These are phyloP conservation scores for Fraxinus excelsior DNA, from an alignment of 257 asterid species.

Conservation along the genomic window DNA sequence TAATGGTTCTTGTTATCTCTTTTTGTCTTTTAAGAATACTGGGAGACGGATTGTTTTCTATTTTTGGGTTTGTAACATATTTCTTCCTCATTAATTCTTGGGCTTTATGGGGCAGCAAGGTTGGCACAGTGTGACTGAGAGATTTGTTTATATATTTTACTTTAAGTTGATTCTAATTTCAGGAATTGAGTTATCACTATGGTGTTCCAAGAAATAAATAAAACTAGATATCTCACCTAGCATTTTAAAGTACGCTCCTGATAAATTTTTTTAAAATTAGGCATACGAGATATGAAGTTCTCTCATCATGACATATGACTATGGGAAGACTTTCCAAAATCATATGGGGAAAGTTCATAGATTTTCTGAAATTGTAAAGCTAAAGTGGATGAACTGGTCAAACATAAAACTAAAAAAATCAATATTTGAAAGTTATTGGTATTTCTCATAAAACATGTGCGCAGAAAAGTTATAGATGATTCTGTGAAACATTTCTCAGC, in stretches of 20 bases:
- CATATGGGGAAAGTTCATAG: not conserved
- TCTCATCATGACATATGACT: slow-evolving; percentile 3
- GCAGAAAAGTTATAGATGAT: slow-evolving; percentile 90
- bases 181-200: too few species aligned
- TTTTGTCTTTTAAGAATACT: too few species aligned
- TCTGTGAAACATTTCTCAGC: slow-evolving; percentile 98
- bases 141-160: too few species aligned
- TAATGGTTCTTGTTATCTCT: too few species aligned
- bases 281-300: not conserved
- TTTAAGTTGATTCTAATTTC: too few species aligned
- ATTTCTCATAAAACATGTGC: slow-evolving; percentile 91
- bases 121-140: too few species aligned
- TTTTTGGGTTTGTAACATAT: too few species aligned
- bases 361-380: not conserved
- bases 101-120: too few species aligned
- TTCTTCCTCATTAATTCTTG: too few species aligned
- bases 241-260: not conserved
- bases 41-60: too few species aligned
- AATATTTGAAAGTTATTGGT: slow-evolving; percentile 22
- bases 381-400: slow-evolving; percentile 13
- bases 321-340: slow-evolving; percentile 2
- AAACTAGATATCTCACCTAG: not conserved
- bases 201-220: not conserved
- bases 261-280: not conserved
- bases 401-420: slow-evolving; percentile 10